Percentiles rank a stretch among this genome's conserved stretches.
Conservation (phyloP, 73 alveolate species). For the Paramecium bursaria region DNA sequence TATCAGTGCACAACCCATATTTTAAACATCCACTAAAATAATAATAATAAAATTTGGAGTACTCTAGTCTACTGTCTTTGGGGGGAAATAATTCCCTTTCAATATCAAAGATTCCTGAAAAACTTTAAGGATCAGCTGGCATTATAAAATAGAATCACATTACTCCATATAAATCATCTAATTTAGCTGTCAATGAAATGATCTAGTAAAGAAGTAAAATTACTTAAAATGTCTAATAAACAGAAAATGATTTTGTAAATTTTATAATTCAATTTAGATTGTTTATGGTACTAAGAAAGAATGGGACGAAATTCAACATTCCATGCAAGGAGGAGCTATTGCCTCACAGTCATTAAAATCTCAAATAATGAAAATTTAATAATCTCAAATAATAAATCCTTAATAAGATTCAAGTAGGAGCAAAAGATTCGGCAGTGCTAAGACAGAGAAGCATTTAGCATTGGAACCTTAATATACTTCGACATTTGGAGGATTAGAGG, state of each 20-base stretch:
- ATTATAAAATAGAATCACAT: not conserved
- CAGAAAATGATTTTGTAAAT: conserved; percentile 21
- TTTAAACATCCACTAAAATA: not conserved
- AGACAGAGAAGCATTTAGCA: no score
- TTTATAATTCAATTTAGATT: not conserved
- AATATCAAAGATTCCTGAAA: conserved; percentile 16
- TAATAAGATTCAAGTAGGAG: no score
- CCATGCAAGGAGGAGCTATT: not conserved
- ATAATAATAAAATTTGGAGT: not conserved
- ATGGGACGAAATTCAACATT: conserved; percentile 42
- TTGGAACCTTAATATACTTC: no score
- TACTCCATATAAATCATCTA: conserved; percentile 1
- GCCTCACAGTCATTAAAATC: conserved; percentile 16
- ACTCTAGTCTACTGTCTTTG: not conserved
- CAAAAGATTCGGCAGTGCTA: no score
- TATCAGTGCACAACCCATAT: not conserved
- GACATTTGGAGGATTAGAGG: no score
- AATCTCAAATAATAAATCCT: not conserved
- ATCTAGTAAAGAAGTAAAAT: not conserved
- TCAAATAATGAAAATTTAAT: not conserved
- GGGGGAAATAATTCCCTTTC: not conserved
- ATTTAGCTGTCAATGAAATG: not conserved
- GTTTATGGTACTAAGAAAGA: conserved; percentile 16
- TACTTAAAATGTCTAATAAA: not conserved
- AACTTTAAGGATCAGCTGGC: not conserved